These are phyloP conservation scores for Pholiota conissans DNA, from an alignment of 768 basidiomycete species.

Conservation along the genomic window DNA sequence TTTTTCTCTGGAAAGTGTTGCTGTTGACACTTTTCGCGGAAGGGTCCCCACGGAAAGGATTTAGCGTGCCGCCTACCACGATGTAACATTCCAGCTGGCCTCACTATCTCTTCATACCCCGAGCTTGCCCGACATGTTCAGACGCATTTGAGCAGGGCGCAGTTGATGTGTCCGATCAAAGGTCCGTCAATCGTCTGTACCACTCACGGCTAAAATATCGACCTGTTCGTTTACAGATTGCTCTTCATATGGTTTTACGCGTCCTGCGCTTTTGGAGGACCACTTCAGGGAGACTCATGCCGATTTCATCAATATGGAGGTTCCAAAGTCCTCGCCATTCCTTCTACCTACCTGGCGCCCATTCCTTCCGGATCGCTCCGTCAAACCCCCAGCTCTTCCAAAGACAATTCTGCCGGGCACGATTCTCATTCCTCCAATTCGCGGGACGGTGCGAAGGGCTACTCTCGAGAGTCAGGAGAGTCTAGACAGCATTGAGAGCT, in stretches of 20 bases:
- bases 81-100: conserved; percentile 20
- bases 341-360: conserved; percentile 15
- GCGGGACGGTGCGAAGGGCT: conserved; percentile 2
- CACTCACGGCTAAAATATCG: not conserved
- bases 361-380: not conserved
- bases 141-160: conserved; percentile 24
- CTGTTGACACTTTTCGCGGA: not conserved
- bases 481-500: not conserved
- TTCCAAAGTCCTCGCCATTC: conserved; percentile 10
- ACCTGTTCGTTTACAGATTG: conserved; percentile 6
- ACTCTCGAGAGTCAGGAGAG: not conserved
- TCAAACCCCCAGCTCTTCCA: conserved; percentile 7
- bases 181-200: conserved; percentile 12
- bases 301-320: conserved; percentile 8
- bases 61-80: conserved; percentile 20
- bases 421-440: conserved; percentile 9
- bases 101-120: conserved; percentile 6
- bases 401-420: conserved; percentile 1
- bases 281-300: conserved; percentile 17
- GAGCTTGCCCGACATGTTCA: conserved; percentile 25
- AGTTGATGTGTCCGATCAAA: conserved; percentile 25
- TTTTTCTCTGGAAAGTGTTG: not conserved
- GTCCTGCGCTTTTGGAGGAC: conserved; percentile 8
- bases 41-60: not conserved
- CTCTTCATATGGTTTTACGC: conserved; percentile 1